Evolutionary conservation across 805 yeast genomes (phyloP).

Genomic region (Maudiozyma serrabonitensis): DNA sequence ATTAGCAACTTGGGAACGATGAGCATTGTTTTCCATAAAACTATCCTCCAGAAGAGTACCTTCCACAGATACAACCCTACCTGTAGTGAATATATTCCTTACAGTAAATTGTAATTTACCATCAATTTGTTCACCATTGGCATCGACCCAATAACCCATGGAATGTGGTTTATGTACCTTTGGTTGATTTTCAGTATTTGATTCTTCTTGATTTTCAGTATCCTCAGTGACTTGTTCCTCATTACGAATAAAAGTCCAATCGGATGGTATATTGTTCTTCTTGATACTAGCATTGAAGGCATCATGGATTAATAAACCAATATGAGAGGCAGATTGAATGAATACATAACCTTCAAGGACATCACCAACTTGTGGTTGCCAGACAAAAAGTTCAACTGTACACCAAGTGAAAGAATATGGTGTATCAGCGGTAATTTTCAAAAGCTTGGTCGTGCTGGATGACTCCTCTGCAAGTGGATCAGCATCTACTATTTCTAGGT

Average conservation of each 20-base stretch:
- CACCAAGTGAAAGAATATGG: conserved; percentile 90
- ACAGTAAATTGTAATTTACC: conserved; percentile 75
- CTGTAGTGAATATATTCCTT: conserved; percentile 61
- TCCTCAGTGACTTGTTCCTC: conserved; percentile 41
- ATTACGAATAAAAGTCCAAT: conserved; percentile 77
- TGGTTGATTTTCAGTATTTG: conserved; percentile 4
- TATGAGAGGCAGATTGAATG: conserved; percentile 91
- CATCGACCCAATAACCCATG: conserved; percentile 84
- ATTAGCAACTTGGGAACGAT: conserved; percentile 39
- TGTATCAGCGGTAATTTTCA: conserved; percentile 63
- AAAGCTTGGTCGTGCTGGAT: conserved; percentile 34
- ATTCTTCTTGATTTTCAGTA: conserved; percentile 13
- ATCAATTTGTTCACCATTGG: conserved; percentile 59
- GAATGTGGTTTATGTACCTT: conserved; percentile 32
- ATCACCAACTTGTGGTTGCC: conserved; percentile 91
- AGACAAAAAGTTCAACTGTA: conserved; percentile 67
- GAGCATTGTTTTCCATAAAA: conserved; percentile 9
- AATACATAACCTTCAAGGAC: conserved; percentile 75
- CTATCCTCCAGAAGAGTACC: conserved; percentile 55
- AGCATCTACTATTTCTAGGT: conserved; percentile 45
- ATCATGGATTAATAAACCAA: conserved; percentile 84
- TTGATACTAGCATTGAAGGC: conserved; percentile 91
- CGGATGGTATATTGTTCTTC: conserved; percentile 71
- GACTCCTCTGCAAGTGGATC: conserved; percentile 33
- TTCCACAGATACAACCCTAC: conserved; percentile 75